Evolutionary conservation across 345 rosid species (phyloP).

Genomic region (Eucalyptus dawsonii): DNA sequence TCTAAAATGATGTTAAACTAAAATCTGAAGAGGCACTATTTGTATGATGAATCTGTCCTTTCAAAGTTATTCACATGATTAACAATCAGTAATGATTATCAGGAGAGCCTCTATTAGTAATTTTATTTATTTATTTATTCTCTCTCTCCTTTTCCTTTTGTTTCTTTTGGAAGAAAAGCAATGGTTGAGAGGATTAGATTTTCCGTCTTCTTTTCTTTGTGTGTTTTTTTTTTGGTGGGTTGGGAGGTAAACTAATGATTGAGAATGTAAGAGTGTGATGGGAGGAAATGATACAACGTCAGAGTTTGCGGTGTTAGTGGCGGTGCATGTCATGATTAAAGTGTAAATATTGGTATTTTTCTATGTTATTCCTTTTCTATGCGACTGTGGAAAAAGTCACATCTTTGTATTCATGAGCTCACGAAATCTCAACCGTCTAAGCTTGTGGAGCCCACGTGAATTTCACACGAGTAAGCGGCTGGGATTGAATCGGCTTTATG

Average conservation of each 20-base stretch:
- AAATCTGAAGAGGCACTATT: background rate
- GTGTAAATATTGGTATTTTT: background rate
- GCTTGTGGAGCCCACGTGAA: background rate
- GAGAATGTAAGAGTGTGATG: conserved; percentile 2
- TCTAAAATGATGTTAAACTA: background rate
- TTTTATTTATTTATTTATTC: background rate
- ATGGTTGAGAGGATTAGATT: background rate
- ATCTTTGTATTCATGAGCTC: background rate
- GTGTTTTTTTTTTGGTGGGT: background rate
- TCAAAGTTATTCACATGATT: background rate
- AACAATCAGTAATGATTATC: background rate
- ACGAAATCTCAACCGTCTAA: background rate
- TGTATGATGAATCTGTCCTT: background rate
- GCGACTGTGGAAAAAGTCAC: background rate
- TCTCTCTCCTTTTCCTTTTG: background rate
- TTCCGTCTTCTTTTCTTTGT: background rate
- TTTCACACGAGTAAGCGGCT: background rate
- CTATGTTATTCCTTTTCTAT: background rate
- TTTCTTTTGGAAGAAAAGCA: background rate
- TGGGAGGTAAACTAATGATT: background rate
- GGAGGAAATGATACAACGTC: background rate
- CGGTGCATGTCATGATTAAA: conserved; percentile 41
- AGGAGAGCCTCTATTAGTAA: background rate
- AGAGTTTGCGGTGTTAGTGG: background rate
- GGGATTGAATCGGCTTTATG: background rate